These are phyloP conservation scores for Quercus wislizeni DNA, from an alignment of 306 rosid species.

Conservation along the genomic window DNA sequence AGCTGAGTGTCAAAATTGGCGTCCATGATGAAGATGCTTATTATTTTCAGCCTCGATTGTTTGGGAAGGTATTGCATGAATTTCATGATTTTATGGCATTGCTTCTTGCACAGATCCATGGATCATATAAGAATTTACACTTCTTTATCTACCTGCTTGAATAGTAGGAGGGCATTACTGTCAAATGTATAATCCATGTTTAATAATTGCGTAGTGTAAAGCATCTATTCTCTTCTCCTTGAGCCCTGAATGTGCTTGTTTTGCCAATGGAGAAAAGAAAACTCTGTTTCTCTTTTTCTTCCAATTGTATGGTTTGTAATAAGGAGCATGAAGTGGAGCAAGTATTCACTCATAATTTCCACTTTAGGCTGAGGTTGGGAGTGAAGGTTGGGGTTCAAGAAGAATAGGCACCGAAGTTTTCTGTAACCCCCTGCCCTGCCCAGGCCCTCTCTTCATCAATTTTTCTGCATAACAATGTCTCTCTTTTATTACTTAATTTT, in stretches of 20 bases:
- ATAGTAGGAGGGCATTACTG: neutral
- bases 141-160: neutral
- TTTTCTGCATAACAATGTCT: neutral
- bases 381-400: neutral
- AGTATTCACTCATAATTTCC: neutral
- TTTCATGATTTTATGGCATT: neutral
- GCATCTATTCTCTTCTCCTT: neutral
- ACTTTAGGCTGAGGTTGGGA: neutral
- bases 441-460: too few species aligned
- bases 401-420: neutral
- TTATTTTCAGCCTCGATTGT: conserved; percentile 70
- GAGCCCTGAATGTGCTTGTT: neutral
- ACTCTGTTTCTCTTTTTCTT: neutral
- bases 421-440: too few species aligned
- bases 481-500: neutral
- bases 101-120: neutral
- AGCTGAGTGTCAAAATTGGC: conserved; percentile 68
- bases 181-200: neutral
- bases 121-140: neutral
- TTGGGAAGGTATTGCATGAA: conserved; percentile 66
- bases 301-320: neutral
- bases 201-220: neutral
- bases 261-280: neutral
- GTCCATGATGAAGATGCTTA: conserved; percentile 63
- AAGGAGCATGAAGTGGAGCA: neutral